These are phyloP conservation scores for Gossypium australe DNA, from an alignment of 345 rosid genomes.

Conservation along the genomic window DNA sequence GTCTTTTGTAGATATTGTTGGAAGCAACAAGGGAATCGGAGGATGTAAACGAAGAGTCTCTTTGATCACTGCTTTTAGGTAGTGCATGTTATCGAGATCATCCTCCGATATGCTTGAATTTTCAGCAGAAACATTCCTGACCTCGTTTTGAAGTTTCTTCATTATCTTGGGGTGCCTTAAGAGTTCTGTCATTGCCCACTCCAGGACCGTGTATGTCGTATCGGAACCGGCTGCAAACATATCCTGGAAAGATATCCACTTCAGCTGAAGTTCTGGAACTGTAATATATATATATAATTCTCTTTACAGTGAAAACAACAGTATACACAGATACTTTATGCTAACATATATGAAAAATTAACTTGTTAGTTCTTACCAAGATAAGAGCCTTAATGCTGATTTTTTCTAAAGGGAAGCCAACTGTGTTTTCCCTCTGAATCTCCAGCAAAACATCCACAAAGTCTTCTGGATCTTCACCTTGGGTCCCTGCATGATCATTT, in stretches of 20 bases:
- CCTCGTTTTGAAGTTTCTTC: conserved; percentile 28
- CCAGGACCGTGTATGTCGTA: conserved; percentile 28
- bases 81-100: conserved; percentile 23
- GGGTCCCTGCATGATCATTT: not conserved
- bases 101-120: conserved; percentile 20
- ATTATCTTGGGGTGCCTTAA: conserved; percentile 26
- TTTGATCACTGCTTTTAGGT: conserved; percentile 36
- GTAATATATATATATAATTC: too few relatives aligned
- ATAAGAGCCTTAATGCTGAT: conserved; percentile 35
- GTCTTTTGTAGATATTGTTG: conserved; percentile 23
- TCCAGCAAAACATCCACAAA: conserved; percentile 30
- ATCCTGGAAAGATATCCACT: conserved; percentile 20
- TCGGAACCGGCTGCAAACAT: conserved; percentile 39
- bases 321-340: not conserved
- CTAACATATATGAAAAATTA: not conserved
- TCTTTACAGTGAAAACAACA: not conserved
- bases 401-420: conserved; percentile 25
- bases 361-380: conserved; percentile 25
- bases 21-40: conserved; percentile 35
- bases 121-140: conserved; percentile 8
- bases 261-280: too few relatives aligned
- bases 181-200: conserved; percentile 46
- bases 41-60: conserved; percentile 42
- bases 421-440: conserved; percentile 26
- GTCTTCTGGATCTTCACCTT: not conserved